phyloP scores from a whole-genome alignment of 805 yeast species.

The Candida loeiensis region DNA sequence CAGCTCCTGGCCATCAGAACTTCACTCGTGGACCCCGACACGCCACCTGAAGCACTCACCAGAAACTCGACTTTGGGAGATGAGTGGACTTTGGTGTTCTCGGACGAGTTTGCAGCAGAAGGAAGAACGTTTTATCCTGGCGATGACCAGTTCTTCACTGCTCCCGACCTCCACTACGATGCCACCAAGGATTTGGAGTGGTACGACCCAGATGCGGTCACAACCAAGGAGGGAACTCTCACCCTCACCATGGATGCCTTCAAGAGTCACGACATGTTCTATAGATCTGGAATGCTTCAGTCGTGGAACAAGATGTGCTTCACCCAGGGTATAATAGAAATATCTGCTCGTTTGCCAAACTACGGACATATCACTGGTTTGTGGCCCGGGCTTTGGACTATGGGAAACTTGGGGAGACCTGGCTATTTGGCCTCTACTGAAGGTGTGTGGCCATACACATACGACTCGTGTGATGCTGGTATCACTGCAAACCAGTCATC shows the following conservation, averaged over 20 bases:
- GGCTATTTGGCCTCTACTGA: slow-evolving; percentile 35
- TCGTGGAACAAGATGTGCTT: slow-evolving; percentile 39
- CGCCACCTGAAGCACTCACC: slow-evolving; percentile 15
- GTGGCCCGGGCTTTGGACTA: slow-evolving; percentile 41
- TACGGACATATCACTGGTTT: slow-evolving; percentile 29
- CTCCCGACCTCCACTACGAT: slow-evolving; percentile 36
- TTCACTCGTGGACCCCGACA: slow-evolving; percentile 23
- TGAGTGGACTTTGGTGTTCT: slow-evolving; percentile 33
- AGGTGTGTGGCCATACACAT: slow-evolving; percentile 40
- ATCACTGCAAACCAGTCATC: slow-evolving; percentile 38
- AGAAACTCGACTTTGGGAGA: slow-evolving; percentile 19
- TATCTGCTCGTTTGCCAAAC: slow-evolving; percentile 30
- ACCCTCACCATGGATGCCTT: slow-evolving; percentile 33
- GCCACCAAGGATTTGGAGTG: slow-evolving; percentile 42
- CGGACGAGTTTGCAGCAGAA: slow-evolving; percentile 40
- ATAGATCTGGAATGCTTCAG: slow-evolving; percentile 40
- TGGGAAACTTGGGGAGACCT: slow-evolving; percentile 37
- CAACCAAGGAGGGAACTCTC: slow-evolving; percentile 39
- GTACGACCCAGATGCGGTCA: slow-evolving; percentile 40
- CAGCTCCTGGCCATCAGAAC: slow-evolving; percentile 18
- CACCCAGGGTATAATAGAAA: slow-evolving; percentile 30
- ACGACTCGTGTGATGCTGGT: slow-evolving; percentile 36
- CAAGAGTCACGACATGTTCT: slow-evolving; percentile 32
- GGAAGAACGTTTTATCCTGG: slow-evolving; percentile 41
- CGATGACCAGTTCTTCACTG: slow-evolving; percentile 40